Conservation (phyloP, 1,284 basidiomycete species). For the Erythrobasidium hasegawianum region DNA sequence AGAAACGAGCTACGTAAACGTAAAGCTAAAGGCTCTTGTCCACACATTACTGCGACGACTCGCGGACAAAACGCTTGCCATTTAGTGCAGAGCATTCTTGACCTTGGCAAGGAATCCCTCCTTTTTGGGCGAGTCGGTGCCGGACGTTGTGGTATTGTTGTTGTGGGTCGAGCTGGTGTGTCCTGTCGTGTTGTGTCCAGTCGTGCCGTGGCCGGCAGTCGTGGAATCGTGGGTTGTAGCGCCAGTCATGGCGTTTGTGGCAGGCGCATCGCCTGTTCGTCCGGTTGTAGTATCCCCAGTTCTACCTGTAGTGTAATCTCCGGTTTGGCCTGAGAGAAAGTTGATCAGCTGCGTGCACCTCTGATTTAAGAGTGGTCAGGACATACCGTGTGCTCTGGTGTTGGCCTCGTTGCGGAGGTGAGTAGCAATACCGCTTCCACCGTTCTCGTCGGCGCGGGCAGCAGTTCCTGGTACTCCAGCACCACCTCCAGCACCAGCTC, state of each 20-base stretch:
- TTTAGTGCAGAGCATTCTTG: conserved; percentile 2
- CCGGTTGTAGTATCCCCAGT: too few relatives aligned
- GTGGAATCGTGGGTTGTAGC: not conserved
- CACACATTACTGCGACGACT: too few relatives aligned
- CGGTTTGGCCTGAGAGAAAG: too few relatives aligned
- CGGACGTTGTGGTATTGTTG: not conserved
- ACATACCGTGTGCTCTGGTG: too few relatives aligned
- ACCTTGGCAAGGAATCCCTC: not conserved
- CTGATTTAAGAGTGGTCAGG: too few relatives aligned
- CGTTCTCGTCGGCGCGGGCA: not conserved
- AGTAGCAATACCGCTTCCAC: not conserved
- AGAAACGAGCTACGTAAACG: not conserved
- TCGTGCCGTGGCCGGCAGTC: not conserved
- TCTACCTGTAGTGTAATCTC: too few relatives aligned
- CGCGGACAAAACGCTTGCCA: not conserved
- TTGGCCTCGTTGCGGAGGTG: not conserved
- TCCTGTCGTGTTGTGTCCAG: not conserved
- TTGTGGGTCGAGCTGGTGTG: not conserved
- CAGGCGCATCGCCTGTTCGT: too few relatives aligned
- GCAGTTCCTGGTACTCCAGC: not conserved
- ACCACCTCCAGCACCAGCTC: too few relatives aligned
- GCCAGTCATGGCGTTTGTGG: too few relatives aligned
- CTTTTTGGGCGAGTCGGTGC: conserved; percentile 10
- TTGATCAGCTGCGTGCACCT: too few relatives aligned
- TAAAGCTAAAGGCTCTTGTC: too few relatives aligned